Evolutionary conservation across 1,139 yeast species (phyloP).

Genomic region (Suhomyces bolitotheri): DNA sequence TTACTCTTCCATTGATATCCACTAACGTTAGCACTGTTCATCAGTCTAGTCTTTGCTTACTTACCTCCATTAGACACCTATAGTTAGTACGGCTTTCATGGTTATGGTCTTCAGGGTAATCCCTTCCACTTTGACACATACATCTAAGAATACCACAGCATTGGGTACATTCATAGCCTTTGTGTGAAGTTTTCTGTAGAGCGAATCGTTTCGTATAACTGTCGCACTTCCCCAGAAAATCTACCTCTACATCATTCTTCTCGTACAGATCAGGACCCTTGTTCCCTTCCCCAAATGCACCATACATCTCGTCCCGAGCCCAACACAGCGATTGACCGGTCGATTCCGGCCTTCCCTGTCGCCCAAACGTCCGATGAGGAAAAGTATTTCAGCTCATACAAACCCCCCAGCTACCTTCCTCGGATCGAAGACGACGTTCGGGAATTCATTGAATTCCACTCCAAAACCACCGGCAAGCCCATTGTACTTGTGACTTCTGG

Average conservation of each 20-base stretch:
- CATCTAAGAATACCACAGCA: conserved; percentile 42
- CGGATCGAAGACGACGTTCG: conserved; percentile 57
- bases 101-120: neutral
- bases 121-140: conserved; percentile 17
- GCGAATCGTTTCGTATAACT: too few species aligned
- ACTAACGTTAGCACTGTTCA: neutral
- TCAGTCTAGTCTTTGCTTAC: neutral
- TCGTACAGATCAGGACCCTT: neutral
- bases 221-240: conserved; percentile 6
- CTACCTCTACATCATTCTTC: neutral
- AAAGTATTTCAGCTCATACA: conserved; percentile 67
- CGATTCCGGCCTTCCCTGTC: conserved; percentile 73
- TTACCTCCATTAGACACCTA: conserved; percentile 24
- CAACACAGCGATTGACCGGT: conserved; percentile 74
- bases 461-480: conserved; percentile 41
- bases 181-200: too few species aligned
- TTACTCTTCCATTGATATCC: conserved; percentile 27
- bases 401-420: conserved; percentile 71
- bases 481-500: conserved; percentile 90
- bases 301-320: conserved; percentile 74
- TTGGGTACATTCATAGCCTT: neutral
- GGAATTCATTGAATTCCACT: conserved; percentile 57
- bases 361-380: conserved; percentile 77
- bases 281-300: conserved; percentile 17
- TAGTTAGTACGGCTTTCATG: conserved; percentile 12